Base-by-base conservation (phyloP, 1,284 basidiomycete genomes). In the Cryptococcus sp. region DNA sequence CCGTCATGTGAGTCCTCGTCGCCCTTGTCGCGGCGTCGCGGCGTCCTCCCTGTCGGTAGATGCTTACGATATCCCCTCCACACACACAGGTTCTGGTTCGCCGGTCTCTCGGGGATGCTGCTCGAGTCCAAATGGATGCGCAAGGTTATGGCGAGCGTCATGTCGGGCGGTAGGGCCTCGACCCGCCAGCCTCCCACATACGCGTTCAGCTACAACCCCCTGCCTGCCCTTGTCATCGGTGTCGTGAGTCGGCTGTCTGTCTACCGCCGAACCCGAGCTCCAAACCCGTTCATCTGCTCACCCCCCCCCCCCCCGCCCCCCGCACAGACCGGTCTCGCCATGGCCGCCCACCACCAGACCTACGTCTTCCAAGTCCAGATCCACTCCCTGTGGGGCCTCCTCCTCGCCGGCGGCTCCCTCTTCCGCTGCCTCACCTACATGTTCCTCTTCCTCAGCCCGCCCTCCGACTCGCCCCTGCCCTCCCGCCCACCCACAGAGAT, bases 51-150 rank as follows among this genome's bases (percentile, higher is more conserved):
- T n/a, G n/a, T n/a, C n/a, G n/a, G n/a, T n/a, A n/a, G n/a, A n/a
- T n/a, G n/a, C n/a, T n/a, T n/a, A n/a, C n/a, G n/a, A n/a, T n/a
- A n/a, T n/a, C n/a, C n/a, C n/a, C n/a, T n/a, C n/a, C n/a, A n/a
- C n/a, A n/a, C n/a, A n/a, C 6, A 86, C 67, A 95, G 94, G 92
- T 97, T 95, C 78, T 96, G 91, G 86, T 95, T 93, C 67, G 91
- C 89, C 11, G 94, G 94, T 4, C 80, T 92, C 3, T 77, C 92
- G 13, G 94, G 93, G 4, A 89, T 97, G 84, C 85, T 87, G 15
- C 84, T 98, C 57, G 94, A 98, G 78, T 89, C 88, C 11, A 84
- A 82, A 65, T 79, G 78, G 28, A 76, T 93, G 36, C 83, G 89
- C 21, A 79, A 80, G 35, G 63, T 77, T 33, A 66, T 79, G 38